These are phyloP conservation scores for Neobulgaria alba DNA, from an alignment of 2,329 filamentous ascomycete genomes.

Conservation along the genomic window DNA sequence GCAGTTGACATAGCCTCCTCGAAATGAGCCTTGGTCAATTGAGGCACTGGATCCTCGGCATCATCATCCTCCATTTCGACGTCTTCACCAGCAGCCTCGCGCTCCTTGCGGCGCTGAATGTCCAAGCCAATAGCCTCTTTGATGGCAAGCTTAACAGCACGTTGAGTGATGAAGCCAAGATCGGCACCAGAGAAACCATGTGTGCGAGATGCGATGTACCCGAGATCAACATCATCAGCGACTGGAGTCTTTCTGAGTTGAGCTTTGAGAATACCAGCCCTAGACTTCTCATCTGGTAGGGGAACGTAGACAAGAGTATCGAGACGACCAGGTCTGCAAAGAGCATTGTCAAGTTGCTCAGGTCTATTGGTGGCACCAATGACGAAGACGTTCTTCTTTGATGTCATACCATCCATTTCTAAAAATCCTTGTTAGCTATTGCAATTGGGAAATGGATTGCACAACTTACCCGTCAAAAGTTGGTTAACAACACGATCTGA, in stretches of 20 bases:
- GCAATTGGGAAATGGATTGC: neutral
- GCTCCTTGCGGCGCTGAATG: slow-evolving; percentile 83
- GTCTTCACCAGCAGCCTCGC: slow-evolving; percentile 75
- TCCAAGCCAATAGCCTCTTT: slow-evolving; percentile 88
- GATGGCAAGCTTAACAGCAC: slow-evolving; percentile 98
- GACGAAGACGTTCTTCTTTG: slow-evolving; percentile 99
- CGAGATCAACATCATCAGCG: slow-evolving; percentile 74
- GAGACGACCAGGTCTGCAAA: slow-evolving; percentile 97
- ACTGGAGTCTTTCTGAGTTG: slow-evolving; percentile 98
- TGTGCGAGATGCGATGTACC: slow-evolving; percentile 91
- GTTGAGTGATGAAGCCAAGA: slow-evolving; percentile 97
- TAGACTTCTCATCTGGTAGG: slow-evolving; percentile 83
- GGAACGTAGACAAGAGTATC: slow-evolving; percentile 98
- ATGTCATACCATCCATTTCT: slow-evolving; percentile 99
- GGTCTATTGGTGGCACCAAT: slow-evolving; percentile 98
- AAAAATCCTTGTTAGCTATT: slow-evolving; percentile 3
- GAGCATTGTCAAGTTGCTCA: slow-evolving; percentile 94
- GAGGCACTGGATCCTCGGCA: slow-evolving; percentile 84
- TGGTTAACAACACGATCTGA: slow-evolving; percentile 99
- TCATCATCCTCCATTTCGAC: slow-evolving; percentile 76
- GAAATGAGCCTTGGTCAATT: slow-evolving; percentile 93
- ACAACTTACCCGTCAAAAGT: slow-evolving; percentile 77
- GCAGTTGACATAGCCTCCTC: slow-evolving; percentile 97
- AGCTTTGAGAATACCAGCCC: slow-evolving; percentile 82
- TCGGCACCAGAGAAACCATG: slow-evolving; percentile 99